Evolutionary conservation across 495 filamentous ascomycete species (phyloP).

Genomic region (Neurospora sp.): DNA sequence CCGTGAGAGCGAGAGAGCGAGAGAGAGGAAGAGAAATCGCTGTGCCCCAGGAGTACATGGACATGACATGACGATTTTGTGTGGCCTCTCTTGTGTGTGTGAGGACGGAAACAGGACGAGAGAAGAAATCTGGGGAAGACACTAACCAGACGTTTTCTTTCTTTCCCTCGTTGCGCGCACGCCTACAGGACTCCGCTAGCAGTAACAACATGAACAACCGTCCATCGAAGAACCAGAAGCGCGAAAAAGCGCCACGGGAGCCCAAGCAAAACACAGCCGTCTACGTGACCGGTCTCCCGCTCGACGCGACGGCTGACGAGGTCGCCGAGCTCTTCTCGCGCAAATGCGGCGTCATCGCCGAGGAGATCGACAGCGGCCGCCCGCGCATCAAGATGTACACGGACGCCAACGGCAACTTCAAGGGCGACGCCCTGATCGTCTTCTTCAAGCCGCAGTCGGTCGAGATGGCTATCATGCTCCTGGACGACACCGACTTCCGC

Average conservation of each 20-base stretch:
- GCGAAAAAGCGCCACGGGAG: constrained; percentile 20
- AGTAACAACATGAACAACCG: constrained; percentile 13
- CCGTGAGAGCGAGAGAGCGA: neutral
- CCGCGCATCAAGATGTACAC: constrained; percentile 90
- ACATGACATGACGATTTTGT: neutral
- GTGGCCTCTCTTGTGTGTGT: neutral
- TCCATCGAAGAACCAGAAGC: constrained; percentile 18
- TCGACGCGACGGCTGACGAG: constrained; percentile 68
- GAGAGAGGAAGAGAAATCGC: neutral
- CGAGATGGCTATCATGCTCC: constrained; percentile 76
- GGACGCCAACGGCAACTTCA: constrained; percentile 72
- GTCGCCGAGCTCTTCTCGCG: constrained; percentile 73
- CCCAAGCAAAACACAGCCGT: constrained; percentile 78
- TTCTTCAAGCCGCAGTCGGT: constrained; percentile 93
- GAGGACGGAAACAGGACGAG: neutral
- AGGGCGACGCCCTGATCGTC: constrained; percentile 86
- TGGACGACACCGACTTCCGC: constrained; percentile 83
- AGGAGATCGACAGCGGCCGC: constrained; percentile 76
- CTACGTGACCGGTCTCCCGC: constrained; percentile 78
- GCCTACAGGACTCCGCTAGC: constrained; percentile 16
- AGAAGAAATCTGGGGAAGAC: constrained; percentile 6
- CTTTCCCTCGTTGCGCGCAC: constrained; percentile 6
- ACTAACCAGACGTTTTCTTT: constrained; percentile 21
- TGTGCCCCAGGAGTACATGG: neutral
- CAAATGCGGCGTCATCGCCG: constrained; percentile 84